phyloP scores from a whole-genome alignment of 495 filamentous ascomycete genomes.

The Penicillium roqueforti region DNA sequence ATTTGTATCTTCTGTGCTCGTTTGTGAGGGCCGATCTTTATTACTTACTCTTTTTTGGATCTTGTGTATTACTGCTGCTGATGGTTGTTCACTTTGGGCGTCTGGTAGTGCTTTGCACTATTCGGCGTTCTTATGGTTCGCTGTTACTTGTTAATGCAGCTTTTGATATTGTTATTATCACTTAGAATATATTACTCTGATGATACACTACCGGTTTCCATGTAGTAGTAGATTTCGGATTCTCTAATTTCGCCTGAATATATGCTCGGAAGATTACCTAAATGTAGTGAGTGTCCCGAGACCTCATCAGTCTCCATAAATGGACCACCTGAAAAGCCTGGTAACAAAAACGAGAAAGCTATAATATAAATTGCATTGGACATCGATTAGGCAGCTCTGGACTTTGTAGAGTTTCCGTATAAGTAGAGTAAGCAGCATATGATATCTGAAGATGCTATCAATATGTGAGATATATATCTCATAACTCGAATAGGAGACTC shows the following conservation, averaged over 20 bases:
- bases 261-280: too few species aligned
- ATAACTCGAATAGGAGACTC: too few species aligned
- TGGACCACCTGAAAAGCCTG: too few species aligned
- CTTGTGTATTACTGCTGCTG: conserved; percentile 8
- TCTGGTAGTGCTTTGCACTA: not conserved
- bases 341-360: too few species aligned
- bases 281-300: too few species aligned
- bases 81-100: conserved; percentile 13
- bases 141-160: not conserved
- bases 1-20: conserved; percentile 16
- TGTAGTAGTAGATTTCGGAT: not conserved
- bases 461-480: too few species aligned
- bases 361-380: too few species aligned
- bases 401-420: too few species aligned
- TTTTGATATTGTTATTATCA: not conserved
- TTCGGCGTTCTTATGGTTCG: conserved; percentile 1
- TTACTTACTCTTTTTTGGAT: conserved; percentile 7
- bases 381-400: too few species aligned
- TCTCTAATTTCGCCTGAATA: not conserved
- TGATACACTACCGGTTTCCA: not conserved
- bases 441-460: too few species aligned
- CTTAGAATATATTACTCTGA: not conserved
- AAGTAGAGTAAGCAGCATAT: too few species aligned
- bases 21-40: conserved; percentile 13
- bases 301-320: too few species aligned